Percentiles rank a stretch among this genome's conserved stretches.
Conservation (phyloP, 306 rosid genomes). For the Vigna mungo region DNA sequence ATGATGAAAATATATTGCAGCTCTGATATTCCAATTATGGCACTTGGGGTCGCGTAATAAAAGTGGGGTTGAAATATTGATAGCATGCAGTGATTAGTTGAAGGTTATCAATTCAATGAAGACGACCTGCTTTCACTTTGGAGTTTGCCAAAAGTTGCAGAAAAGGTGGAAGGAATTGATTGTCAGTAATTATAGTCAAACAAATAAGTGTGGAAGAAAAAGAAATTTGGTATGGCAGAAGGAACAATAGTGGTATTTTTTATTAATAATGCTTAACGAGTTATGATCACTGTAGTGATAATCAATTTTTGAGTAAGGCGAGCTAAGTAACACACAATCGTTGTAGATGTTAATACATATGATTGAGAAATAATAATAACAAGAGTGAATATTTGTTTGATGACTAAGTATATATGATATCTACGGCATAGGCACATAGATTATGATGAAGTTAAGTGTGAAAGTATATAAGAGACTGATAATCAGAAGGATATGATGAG, state of each 20-base stretch:
- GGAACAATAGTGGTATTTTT: not conserved
- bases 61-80: conserved; percentile 29
- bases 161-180: conserved; percentile 10
- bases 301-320: not conserved
- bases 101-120: not conserved
- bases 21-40: conserved; percentile 22
- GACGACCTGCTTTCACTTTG: conserved; percentile 39
- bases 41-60: conserved; percentile 12
- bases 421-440: conserved; percentile 3
- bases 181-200: conserved; percentile 4
- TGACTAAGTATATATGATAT: not conserved
- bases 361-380: conserved; percentile 16
- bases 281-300: not conserved
- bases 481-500: not conserved
- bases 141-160: conserved; percentile 21
- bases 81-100: not conserved
- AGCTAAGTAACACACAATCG: not conserved
- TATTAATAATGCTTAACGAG: conserved; percentile 1
- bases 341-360: conserved; percentile 20
- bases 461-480: conserved; percentile 34
- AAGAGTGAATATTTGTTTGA: not conserved
- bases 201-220: not conserved
- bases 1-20: conserved; percentile 7
- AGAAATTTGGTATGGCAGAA: not conserved
- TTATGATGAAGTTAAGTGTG: conserved; percentile 20